These are phyloP conservation scores for Chlorencoelia australis DNA, from an alignment of 2,329 filamentous ascomycete species.

Conservation along the genomic window DNA sequence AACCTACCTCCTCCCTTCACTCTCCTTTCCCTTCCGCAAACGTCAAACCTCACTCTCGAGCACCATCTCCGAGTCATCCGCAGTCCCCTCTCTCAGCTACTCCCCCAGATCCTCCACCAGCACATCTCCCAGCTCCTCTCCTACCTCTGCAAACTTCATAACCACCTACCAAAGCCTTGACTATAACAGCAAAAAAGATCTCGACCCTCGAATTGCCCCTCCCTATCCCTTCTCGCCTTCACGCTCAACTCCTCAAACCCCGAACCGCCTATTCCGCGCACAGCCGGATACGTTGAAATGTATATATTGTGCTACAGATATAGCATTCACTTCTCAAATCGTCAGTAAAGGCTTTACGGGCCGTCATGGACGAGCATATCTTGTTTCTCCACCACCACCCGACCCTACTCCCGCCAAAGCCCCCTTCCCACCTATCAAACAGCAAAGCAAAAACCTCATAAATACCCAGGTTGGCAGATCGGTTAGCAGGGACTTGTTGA, in stretches of 20 bases:
- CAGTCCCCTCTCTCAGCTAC: conserved; percentile 28
- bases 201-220: not conserved
- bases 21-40: conserved; percentile 37
- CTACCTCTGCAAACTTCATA: conserved; percentile 1
- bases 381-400: conserved; percentile 36
- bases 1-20: conserved; percentile 41
- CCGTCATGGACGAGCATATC: conserved; percentile 52
- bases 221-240: not conserved
- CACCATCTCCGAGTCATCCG: conserved; percentile 15
- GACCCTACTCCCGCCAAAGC: conserved; percentile 4
- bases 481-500: conserved; percentile 49
- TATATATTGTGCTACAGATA: conserved; percentile 45
- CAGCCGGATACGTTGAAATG: conserved; percentile 49
- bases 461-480: conserved; percentile 46
- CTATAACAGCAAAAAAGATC: not conserved
- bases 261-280: conserved; percentile 30
- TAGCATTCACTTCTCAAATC: conserved; percentile 52
- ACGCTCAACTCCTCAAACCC: not conserved
- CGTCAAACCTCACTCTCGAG: conserved; percentile 27
- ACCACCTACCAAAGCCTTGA: not conserved
- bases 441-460: conserved; percentile 29
- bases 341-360: conserved; percentile 58
- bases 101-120: conserved; percentile 26
- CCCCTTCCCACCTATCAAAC: conserved; percentile 6
- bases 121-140: conserved; percentile 15